Percentiles rank a stretch among this genome's conserved stretches.
Conservation (phyloP, 441 rosid genomes). For the Erysimum cheiri region DNA sequence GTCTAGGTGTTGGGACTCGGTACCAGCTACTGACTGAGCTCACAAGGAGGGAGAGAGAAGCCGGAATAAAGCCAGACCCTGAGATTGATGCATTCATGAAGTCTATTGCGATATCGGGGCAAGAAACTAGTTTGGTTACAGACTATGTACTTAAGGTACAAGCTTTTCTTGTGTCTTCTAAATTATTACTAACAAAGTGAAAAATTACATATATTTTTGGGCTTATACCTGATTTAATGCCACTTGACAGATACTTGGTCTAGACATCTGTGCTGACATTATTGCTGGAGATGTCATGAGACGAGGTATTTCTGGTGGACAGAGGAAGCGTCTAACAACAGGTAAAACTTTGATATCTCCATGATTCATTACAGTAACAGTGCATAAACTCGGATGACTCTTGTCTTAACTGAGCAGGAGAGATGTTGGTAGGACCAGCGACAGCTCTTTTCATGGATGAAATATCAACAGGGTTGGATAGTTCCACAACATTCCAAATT, state of each 20-base stretch:
- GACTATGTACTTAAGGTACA: slow-evolving; percentile 88
- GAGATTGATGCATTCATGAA: slow-evolving; percentile 96
- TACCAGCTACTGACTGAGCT: slow-evolving; percentile 75
- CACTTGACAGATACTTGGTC: slow-evolving; percentile 71
- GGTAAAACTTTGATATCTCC: slow-evolving; percentile 47
- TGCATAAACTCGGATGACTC: slow-evolving; percentile 22
- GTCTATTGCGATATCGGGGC: slow-evolving; percentile 80
- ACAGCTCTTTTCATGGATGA: slow-evolving; percentile 90
- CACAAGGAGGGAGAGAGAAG: slow-evolving; percentile 72
- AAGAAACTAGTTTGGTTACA: slow-evolving; percentile 82
- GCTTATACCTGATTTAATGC: slow-evolving; percentile 20
- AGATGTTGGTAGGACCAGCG: slow-evolving; percentile 94
- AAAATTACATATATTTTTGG: background rate
- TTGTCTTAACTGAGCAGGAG: slow-evolving; percentile 58
- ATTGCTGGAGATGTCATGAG: slow-evolving; percentile 86
- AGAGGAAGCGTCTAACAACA: slow-evolving; percentile 87
- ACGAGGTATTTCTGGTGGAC: slow-evolving; percentile 94
- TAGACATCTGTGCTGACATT: slow-evolving; percentile 83
- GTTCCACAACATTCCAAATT: slow-evolving; percentile 87
- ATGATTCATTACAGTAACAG: slow-evolving; percentile 17
- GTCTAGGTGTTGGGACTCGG: slow-evolving; percentile 89
- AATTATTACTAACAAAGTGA: background rate
- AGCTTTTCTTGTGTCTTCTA: background rate
- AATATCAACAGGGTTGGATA: slow-evolving; percentile 90
- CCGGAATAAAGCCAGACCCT: slow-evolving; percentile 86